Conservation (phyloP, 345 rosid species). For the Barbarea vulgaris region DNA sequence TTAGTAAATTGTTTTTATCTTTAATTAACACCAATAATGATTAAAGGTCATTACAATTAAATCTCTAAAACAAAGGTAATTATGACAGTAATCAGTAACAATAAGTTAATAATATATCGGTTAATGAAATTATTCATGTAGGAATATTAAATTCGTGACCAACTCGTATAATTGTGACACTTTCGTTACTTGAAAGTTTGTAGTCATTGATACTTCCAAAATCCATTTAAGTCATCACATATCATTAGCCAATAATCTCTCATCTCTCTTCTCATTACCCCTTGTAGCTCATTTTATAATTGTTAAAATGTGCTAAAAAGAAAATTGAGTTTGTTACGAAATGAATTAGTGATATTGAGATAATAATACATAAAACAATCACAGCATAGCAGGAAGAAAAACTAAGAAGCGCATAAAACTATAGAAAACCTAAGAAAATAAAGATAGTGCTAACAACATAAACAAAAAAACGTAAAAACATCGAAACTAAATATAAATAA, state of each 20-base stretch:
- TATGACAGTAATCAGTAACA: constrained; percentile 4
- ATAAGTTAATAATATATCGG: constrained; percentile 3
- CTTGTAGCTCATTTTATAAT: constrained; percentile 14
- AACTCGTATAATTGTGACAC: constrained; percentile 30
- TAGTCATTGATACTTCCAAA: constrained; percentile 36
- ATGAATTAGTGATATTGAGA: background rate
- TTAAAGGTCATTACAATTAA: constrained; percentile 17
- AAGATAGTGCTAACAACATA: background rate
- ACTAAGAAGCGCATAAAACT: background rate
- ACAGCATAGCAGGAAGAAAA: background rate
- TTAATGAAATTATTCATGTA: constrained; percentile 30
- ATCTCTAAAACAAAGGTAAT: background rate
- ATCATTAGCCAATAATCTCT: constrained; percentile 40
- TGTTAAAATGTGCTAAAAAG: background rate
- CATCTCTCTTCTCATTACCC: constrained; percentile 20
- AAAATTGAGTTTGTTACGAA: constrained; percentile 15
- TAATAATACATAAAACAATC: background rate
- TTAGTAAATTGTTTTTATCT: too few species aligned
- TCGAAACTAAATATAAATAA: background rate
- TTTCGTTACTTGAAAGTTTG: constrained; percentile 39
- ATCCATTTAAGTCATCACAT: constrained; percentile 28
- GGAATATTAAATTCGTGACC: background rate
- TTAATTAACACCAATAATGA: constrained; percentile 4
- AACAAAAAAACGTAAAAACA: background rate
- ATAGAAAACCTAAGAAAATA: background rate